Base-by-base conservation (phyloP, 331 rosid species). In the Rhamnella rubrinervis region DNA sequence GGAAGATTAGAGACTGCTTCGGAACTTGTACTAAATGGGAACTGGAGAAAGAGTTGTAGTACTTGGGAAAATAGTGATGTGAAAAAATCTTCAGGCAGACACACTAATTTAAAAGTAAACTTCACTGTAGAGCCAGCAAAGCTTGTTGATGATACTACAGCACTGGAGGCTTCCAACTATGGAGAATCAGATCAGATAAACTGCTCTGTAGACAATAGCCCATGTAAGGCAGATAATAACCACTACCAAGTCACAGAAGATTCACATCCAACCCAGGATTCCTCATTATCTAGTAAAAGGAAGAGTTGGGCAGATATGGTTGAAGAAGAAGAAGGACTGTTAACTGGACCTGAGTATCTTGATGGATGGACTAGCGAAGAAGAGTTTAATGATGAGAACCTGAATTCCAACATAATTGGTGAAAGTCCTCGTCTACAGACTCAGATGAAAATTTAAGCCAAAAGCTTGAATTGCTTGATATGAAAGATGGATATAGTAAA, bases 281-380 rank as follows among this genome's bases (percentile, higher is more conserved):
- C 71, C 38, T 71, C 71, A 51, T 49, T 31, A 47, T 59, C 16
- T 23, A 60, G 46, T n/a, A 56, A 59, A n/a, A 85, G 87, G 89
- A 93, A 89, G 76, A 91, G 98, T 47, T 93, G 98, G 98, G 98
- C 98, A 60, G 98, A 93, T 64, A 80, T 91, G 77, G 96, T 66
- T 15, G 97, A 93, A 83, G 97, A 93, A 82, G 98, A 89, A 67
- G 93, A 83, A 6, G 71, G 65, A 16, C 62, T 73, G 28, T 71
- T 71, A 23, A 53, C 65, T 18, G 77, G 70, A 70, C 25, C 37
- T 5, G 74, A 64, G 65, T 62, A 53, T 60, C 65, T 65, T 53
- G 83, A 57, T 70, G 65, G 66, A 58, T 67, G 68, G 81, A 18
- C 61, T 18, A 58, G 18, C n/a, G 77, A 66, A 59, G 77, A 82